Conservation (phyloP, 2,329 filamentous ascomycete genomes). For the Ascochyta pisi region DNA sequence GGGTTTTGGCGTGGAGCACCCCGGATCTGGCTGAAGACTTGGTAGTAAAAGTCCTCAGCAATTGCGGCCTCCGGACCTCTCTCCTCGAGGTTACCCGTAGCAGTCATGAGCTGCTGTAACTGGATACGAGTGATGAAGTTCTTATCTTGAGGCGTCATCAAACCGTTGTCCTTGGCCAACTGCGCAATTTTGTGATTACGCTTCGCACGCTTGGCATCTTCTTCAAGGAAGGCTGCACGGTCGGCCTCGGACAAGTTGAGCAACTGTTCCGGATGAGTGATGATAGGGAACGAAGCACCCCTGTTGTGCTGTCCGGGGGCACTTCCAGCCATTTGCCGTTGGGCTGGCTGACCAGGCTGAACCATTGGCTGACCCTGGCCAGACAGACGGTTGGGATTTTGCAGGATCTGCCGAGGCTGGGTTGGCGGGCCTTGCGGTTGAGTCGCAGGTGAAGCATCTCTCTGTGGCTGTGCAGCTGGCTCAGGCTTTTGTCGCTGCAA, state of each 20-base stretch:
- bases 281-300: slow-evolving; percentile 60
- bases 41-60: slow-evolving; percentile 96
- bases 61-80: slow-evolving; percentile 80
- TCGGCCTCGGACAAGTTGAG: slow-evolving; percentile 83
- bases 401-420: slow-evolving; percentile 75
- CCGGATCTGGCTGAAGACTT: slow-evolving; percentile 94
- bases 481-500: slow-evolving; percentile 46
- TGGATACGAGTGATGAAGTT: slow-evolving; percentile 99
- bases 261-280: slow-evolving; percentile 75
- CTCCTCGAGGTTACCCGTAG: slow-evolving; percentile 85
- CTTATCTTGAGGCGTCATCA: slow-evolving; percentile 99
- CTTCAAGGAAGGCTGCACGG: slow-evolving; percentile 80
- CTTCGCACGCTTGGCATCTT: slow-evolving; percentile 94
- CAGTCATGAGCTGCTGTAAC: slow-evolving; percentile 91
- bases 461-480: slow-evolving; percentile 31
- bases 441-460: slow-evolving; percentile 39
- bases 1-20: slow-evolving; percentile 89
- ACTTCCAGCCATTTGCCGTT: slow-evolving; percentile 37
- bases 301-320: slow-evolving; percentile 45
- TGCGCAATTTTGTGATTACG: slow-evolving; percentile 98
- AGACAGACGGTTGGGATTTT: slow-evolving; percentile 74
- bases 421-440: slow-evolving; percentile 50
- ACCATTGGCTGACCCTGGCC: slow-evolving; percentile 51
- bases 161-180: slow-evolving; percentile 88
- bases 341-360: slow-evolving; percentile 34